These are phyloP conservation scores for Hanseniaspora jakobsenii DNA, from an alignment of 805 yeast genomes.

Conservation along the genomic window DNA sequence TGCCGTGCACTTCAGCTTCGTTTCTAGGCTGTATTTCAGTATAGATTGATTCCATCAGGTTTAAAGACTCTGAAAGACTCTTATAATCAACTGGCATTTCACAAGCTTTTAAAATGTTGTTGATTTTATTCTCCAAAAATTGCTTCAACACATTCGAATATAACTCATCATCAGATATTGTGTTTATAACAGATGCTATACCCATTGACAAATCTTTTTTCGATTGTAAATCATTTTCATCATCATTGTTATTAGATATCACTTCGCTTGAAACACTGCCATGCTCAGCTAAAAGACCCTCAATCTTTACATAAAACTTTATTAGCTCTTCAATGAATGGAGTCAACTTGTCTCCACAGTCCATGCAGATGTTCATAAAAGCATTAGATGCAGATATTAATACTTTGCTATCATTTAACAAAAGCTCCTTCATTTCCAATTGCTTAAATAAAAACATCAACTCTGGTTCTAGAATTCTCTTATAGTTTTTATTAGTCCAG, in stretches of 20 bases:
- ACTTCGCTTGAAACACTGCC: slow-evolving; percentile 20
- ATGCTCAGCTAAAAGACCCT: background rate
- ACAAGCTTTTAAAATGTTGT: background rate
- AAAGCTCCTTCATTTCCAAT: slow-evolving; percentile 31
- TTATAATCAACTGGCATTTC: background rate
- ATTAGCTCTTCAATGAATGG: slow-evolving; percentile 63
- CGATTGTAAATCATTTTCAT: slow-evolving; percentile 61
- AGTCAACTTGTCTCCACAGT: slow-evolving; percentile 59
- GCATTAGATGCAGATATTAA: slow-evolving; percentile 86
- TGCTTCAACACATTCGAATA: background rate
- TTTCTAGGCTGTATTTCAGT: slow-evolving; percentile 13
- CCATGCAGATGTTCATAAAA: slow-evolving; percentile 85
- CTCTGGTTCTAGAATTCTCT: slow-evolving; percentile 63
- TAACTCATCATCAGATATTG: slow-evolving; percentile 2
- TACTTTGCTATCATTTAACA: slow-evolving; percentile 31
- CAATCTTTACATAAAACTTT: slow-evolving; percentile 40
- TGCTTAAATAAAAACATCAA: slow-evolving; percentile 74
- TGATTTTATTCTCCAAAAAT: slow-evolving; percentile 3
- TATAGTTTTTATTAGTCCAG: slow-evolving; percentile 82
- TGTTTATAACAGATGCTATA: slow-evolving; percentile 30
- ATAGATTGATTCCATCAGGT: slow-evolving; percentile 9
- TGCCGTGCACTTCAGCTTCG: background rate
- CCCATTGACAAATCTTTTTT: slow-evolving; percentile 86
- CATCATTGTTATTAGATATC: too few relatives aligned
- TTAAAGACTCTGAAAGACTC: background rate